Evolutionary conservation across 2,329 filamentous ascomycete species (phyloP), one percentile per base, ranked within the genome.

Genomic region (Colletotrichum sp.): DNA sequence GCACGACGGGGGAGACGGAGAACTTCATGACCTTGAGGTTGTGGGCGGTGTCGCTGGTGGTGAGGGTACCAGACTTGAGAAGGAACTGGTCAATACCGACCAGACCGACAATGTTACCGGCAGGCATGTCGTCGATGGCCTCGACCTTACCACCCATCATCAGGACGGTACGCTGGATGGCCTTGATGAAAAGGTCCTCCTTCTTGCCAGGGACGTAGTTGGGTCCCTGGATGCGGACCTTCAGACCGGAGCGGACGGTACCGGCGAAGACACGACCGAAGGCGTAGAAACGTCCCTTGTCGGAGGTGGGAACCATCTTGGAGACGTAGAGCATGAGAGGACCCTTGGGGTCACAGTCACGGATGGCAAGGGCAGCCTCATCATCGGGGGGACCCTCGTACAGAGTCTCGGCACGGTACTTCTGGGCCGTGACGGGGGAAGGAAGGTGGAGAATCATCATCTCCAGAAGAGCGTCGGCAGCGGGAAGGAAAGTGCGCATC

Each of bases 1-100:
- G 96, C 81, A 99, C 97, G 90, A 99, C 97, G 83, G 97, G 97
- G 77, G 97, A 99, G 87, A 99, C 97, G 85, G 97, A 99, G 94
- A 99, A 99, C 92, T 98, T 99, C 97, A 99, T 99, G 90, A 99
- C 97, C 94, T 99, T 99, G 85, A 99, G 91, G 94, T 99, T 99
- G 94, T 99, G 97, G 86, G 97, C 96, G 80, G 95, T 98, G 82
- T 99, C 97, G 86, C 92, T 93, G 86, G 96, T 99, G 89, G 96
- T 98, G 83, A 99, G 94, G 84, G 97, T 99, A 94, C 97, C 97
- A 87, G 97, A 99, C 94, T 99, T 99, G 92, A 99, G 96, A 92
- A 99, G 92, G 95, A 99, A 99, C 93, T 99, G 97, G 88, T 99
- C 97, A 83, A 99, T 95, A 94, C 97, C 97, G 86, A 99, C 97